Evolutionary conservation across 2,329 filamentous ascomycete genomes (phyloP).

Genomic region (Arachnomyces sp.): DNA sequence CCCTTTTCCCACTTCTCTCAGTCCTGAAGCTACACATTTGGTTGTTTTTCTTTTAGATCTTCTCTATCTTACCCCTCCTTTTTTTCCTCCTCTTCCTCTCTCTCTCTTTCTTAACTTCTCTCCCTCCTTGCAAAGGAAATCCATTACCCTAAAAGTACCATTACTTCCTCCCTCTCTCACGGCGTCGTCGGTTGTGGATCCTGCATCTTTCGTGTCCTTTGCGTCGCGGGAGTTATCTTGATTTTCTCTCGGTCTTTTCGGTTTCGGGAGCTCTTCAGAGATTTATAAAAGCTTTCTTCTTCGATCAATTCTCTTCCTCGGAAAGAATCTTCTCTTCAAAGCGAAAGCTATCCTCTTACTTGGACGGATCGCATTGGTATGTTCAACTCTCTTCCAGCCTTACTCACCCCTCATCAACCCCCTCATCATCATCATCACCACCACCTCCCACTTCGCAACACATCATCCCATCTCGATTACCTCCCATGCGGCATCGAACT

Average conservation of each 20-base stretch:
- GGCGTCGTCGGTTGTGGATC: slow-evolving; percentile 23
- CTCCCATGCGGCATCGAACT: too few relatives aligned
- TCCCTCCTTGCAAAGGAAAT: neutral
- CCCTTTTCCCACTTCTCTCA: slow-evolving; percentile 5
- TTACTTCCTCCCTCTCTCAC: slow-evolving; percentile 18
- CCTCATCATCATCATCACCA: neutral
- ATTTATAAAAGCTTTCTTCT: slow-evolving; percentile 6
- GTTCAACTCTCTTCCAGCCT: slow-evolving; percentile 6
- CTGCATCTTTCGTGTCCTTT: slow-evolving; percentile 16
- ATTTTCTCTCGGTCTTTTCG: slow-evolving; percentile 14
- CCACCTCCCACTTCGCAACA: too few relatives aligned
- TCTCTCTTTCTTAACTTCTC: slow-evolving; percentile 11
- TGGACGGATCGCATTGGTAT: slow-evolving; percentile 18
- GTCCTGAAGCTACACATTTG: neutral
- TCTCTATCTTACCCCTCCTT: slow-evolving; percentile 13
- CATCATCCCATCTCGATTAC: too few relatives aligned
- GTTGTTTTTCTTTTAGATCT: slow-evolving; percentile 6
- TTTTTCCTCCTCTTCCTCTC: slow-evolving; percentile 12
- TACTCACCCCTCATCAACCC: slow-evolving; percentile 4
- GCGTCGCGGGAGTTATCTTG: slow-evolving; percentile 21
- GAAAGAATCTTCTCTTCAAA: slow-evolving; percentile 2
- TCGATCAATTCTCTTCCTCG: slow-evolving; percentile 5
- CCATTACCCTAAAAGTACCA: too few relatives aligned
- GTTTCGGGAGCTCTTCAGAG: slow-evolving; percentile 18
- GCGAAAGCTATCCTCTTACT: slow-evolving; percentile 2